Evolutionary conservation across 2,329 filamentous ascomycete genomes (phyloP).

Genomic region (Hypoxylon sp.): DNA sequence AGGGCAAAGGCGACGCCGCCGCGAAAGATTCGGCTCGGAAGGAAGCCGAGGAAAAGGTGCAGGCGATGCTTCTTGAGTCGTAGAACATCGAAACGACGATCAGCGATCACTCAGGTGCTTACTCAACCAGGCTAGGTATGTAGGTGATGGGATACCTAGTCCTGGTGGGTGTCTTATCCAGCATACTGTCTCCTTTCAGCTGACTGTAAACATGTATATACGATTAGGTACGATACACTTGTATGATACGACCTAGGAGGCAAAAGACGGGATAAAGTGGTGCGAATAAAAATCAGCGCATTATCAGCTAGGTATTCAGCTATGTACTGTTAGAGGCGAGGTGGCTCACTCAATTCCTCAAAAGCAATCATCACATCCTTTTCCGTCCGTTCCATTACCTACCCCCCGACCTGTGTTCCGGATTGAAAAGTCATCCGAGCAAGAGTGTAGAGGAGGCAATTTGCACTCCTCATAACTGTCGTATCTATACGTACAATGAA

Average conservation of each 20-base stretch:
- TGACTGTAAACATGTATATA: slow-evolving; percentile 6
- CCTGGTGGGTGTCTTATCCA: background rate
- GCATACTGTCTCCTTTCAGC: background rate
- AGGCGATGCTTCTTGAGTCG: slow-evolving; percentile 33
- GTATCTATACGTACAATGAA: background rate
- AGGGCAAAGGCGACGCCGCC: slow-evolving; percentile 44
- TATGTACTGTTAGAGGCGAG: slow-evolving; percentile 14
- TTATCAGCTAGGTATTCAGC: slow-evolving; percentile 6
- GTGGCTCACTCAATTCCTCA: slow-evolving; percentile 6
- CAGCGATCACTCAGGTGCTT: background rate
- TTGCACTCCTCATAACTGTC: background rate
- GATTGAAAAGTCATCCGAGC: background rate
- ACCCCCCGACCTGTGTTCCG: background rate
- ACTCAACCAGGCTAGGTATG: background rate
- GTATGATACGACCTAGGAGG: slow-evolving; percentile 9
- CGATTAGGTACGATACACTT: slow-evolving; percentile 5
- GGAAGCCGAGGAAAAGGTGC: slow-evolving; percentile 50
- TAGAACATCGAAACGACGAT: slow-evolving; percentile 10
- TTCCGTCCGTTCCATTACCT: background rate
- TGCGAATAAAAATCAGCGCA: slow-evolving; percentile 24
- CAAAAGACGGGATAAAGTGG: slow-evolving; percentile 1
- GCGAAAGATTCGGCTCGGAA: slow-evolving; percentile 45
- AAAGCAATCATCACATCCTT: background rate
- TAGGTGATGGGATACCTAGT: background rate
- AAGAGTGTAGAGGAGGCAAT: background rate